Base-by-base conservation (phyloP, 2,329 filamentous ascomycete genomes). In the Talaromyces sp. region DNA sequence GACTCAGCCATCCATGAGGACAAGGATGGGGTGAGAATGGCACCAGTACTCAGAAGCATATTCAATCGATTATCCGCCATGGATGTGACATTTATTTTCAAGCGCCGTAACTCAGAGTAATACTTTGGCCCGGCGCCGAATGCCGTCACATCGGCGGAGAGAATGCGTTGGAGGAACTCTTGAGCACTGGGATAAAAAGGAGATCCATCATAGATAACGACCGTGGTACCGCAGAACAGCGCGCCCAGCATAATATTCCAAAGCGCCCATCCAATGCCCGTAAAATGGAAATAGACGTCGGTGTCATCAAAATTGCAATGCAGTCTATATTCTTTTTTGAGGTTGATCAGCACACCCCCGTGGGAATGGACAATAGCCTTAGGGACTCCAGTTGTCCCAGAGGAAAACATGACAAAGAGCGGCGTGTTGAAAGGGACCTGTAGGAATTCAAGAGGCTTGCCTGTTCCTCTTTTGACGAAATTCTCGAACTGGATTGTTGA, bases 321-420 rank as follows among this genome's bases (percentile, higher is more conserved):
- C 0, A 82, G 72, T 24, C 75, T 68, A 3, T 77, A 74, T 56
- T 80, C 76, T 66, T 83, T 82, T 63, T 79, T 79, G 48, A 79
- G 72, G 58, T 81, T 79, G 1, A 82, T 66, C 60, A 82, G 75
- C 16, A 78, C 73, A 6, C 79, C 76, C 8, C 60, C 60, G 67
- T 81, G 78, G 9, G 74, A 76, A 64, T 82, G 81, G 33, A 82
- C 79, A 6, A 82, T 77, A 67, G 78, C 81, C 68, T 82, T 81
- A 5, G 79, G 79, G 14, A 76, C 73, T 0, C 79, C 80, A 0
- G 78, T 81, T 19, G 80, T 82, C 0, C 80, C 80, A 31, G 72
- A 76, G 3, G 74, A 76, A 68, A 81, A 82, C 19, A 80, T 74
- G 43, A 82, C 81, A 65, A 80, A 74, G 5, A 82, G 69, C 1